A percentile compares a stretch with the other conserved stretches of the same genome.
Conservation (phyloP, 139 green algal species). For the Pseudopediastrum boryanum region DNA sequence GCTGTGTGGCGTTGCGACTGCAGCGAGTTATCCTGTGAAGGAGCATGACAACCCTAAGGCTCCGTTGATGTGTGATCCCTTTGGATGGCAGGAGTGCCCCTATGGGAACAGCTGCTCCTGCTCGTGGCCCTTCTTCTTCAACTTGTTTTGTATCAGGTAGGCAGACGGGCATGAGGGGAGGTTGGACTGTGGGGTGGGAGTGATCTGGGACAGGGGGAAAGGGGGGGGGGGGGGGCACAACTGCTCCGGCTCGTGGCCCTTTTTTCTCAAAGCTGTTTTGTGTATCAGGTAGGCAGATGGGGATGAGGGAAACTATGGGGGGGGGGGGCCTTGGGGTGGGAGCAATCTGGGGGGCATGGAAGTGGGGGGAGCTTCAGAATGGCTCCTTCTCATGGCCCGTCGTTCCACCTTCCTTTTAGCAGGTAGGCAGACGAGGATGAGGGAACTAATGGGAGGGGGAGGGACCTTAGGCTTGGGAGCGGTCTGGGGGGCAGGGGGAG, state of each 20-base stretch:
- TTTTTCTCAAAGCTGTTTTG: background rate
- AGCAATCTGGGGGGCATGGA: background rate
- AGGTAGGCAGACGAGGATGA: background rate
- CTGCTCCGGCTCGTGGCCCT: background rate
- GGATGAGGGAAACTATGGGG: background rate
- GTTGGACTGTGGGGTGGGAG: background rate
- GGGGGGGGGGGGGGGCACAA: background rate
- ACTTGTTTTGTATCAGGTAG: constrained; percentile 36
- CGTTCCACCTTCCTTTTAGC: constrained; percentile 38
- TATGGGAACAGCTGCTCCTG: constrained; percentile 28
- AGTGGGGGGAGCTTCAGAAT: background rate
- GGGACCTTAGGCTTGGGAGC: too few relatives aligned
- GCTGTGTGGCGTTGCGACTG: constrained; percentile 91
- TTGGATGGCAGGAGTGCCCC: constrained; percentile 39
- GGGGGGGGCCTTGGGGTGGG: background rate
- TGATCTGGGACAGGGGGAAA: background rate
- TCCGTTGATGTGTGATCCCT: constrained; percentile 32
- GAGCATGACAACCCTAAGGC: background rate
- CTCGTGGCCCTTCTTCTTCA: constrained; percentile 41
- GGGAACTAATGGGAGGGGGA: too few relatives aligned
- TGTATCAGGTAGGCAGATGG: background rate
- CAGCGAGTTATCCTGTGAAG: constrained; percentile 86
- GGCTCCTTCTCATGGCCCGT: background rate
- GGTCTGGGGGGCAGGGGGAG: too few relatives aligned
- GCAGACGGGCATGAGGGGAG: background rate